phyloP scores from a whole-genome alignment of 2,329 filamentous ascomycete species.

The Dichotomopilus funicola region DNA sequence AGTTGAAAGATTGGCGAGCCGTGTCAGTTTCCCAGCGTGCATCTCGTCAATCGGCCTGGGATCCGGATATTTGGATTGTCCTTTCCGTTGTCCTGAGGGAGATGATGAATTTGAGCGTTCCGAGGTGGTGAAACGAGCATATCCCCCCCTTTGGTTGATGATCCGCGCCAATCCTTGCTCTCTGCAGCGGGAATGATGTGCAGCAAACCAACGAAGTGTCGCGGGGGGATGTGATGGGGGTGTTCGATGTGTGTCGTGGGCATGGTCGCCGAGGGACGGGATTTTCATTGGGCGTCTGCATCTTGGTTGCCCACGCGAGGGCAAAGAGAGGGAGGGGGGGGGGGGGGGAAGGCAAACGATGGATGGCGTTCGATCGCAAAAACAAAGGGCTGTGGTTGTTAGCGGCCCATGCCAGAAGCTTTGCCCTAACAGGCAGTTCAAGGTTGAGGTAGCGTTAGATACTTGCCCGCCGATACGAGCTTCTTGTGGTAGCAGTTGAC shows the following conservation, averaged over 20 bases:
- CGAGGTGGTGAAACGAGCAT: background rate
- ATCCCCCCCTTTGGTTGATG: slow-evolving; percentile 3
- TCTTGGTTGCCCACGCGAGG: background rate
- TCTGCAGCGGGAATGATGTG: slow-evolving; percentile 22
- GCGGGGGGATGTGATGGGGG: background rate
- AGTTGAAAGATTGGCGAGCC: background rate
- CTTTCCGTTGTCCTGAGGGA: background rate
- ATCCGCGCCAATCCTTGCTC: slow-evolving; percentile 12
- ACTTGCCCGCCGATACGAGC: slow-evolving; percentile 3
- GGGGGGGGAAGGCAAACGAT: no score
- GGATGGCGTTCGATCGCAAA: no score
- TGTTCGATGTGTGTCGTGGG: background rate
- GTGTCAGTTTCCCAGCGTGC: background rate
- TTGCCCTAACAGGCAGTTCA: no score
- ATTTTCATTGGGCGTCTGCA: background rate
- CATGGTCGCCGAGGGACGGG: background rate
- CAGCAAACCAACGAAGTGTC: slow-evolving; percentile 10
- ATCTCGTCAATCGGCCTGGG: background rate
- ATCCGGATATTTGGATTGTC: slow-evolving; percentile 3
- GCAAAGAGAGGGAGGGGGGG: background rate
- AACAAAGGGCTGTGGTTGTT: no score
- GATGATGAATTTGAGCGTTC: background rate
- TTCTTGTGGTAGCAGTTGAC: slow-evolving; percentile 6
- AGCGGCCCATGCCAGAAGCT: no score
- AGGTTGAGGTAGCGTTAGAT: no score